Percentiles rank a stretch among this genome's conserved stretches.
phyloP scores from a whole-genome alignment of 2,329 filamentous ascomycete species.

The Ilyonectria mors-panacis region DNA sequence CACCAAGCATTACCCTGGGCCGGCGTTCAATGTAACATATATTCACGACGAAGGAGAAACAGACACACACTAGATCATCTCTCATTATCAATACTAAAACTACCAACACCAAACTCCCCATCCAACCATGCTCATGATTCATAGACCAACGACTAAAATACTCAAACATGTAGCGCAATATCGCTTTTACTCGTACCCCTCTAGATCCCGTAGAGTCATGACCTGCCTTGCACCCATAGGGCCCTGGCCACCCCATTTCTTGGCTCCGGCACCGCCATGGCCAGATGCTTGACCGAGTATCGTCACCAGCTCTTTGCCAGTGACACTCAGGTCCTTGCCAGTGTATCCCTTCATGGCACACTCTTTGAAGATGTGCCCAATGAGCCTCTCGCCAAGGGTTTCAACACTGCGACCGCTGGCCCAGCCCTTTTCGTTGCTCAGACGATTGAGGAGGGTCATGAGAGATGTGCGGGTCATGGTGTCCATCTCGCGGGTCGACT shows the following conservation, averaged over 20 bases:
- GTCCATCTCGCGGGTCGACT: slow-evolving; percentile 44
- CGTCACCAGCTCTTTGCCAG: slow-evolving; percentile 49
- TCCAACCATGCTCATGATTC: slow-evolving; percentile 32
- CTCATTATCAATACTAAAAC: not conserved
- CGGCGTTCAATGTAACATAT: slow-evolving; percentile 30
- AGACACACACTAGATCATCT: slow-evolving; percentile 2
- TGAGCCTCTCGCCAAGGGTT: slow-evolving; percentile 67
- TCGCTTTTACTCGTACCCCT: slow-evolving; percentile 47
- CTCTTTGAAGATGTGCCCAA: slow-evolving; percentile 57
- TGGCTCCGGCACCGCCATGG: slow-evolving; percentile 43
- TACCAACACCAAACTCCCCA: slow-evolving; percentile 38
- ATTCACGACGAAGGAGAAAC: not conserved
- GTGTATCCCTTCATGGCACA: slow-evolving; percentile 52
- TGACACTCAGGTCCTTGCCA: slow-evolving; percentile 45
- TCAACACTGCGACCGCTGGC: slow-evolving; percentile 75
- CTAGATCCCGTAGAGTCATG: slow-evolving; percentile 52
- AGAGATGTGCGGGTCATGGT: slow-evolving; percentile 46
- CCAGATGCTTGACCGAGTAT: slow-evolving; percentile 49
- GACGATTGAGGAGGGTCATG: slow-evolving; percentile 55
- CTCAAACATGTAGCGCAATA: slow-evolving; percentile 23
- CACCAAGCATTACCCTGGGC: slow-evolving; percentile 39
- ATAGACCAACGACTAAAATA: slow-evolving; percentile 17
- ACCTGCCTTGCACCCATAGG: slow-evolving; percentile 52
- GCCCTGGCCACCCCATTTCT: slow-evolving; percentile 41
- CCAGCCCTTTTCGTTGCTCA: slow-evolving; percentile 67